phyloP scores from a whole-genome alignment of 768 basidiomycete species.

The Boletus eberwhitei region DNA sequence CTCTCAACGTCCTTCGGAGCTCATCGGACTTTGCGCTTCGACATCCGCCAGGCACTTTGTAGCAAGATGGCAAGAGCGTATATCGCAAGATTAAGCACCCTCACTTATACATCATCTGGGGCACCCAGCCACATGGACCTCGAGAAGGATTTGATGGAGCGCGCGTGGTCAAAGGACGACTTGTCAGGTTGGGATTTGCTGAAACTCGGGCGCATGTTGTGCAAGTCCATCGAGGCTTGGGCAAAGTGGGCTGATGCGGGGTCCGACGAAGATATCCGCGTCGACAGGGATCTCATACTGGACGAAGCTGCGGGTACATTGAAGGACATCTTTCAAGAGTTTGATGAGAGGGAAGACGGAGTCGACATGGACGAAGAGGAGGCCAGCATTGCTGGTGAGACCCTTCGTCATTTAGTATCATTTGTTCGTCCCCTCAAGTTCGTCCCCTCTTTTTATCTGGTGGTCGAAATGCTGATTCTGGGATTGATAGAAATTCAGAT shows the following conservation, averaged over 20 bases:
- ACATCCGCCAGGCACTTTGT: slow-evolving; percentile 58
- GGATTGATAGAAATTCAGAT: slow-evolving; percentile 40
- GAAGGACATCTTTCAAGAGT: slow-evolving; percentile 71
- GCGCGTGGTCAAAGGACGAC: slow-evolving; percentile 71
- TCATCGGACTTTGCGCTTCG: slow-evolving; percentile 57
- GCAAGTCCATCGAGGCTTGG: slow-evolving; percentile 59
- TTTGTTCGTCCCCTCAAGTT: slow-evolving; percentile 61
- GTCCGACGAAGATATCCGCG: slow-evolving; percentile 24
- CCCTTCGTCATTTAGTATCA: slow-evolving; percentile 53
- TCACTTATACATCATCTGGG: slow-evolving; percentile 57
- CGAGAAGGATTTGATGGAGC: slow-evolving; percentile 63
- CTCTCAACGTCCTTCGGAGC: slow-evolving; percentile 52
- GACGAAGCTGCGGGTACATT: slow-evolving; percentile 67
- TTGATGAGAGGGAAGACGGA: slow-evolving; percentile 62
- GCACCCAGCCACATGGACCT: slow-evolving; percentile 58
- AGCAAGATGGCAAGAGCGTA: slow-evolving; percentile 65
- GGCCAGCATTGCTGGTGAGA: slow-evolving; percentile 59
- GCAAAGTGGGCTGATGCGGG: slow-evolving; percentile 36
- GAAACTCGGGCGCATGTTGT: slow-evolving; percentile 51
- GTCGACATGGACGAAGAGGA: slow-evolving; percentile 63
- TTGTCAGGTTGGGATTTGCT: slow-evolving; percentile 64
- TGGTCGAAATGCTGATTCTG: slow-evolving; percentile 5
- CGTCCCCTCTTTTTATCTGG: slow-evolving; percentile 18
- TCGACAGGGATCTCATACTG: slow-evolving; percentile 53
- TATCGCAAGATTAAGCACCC: slow-evolving; percentile 51